These are phyloP conservation scores for Psidium friedrichsthalianum DNA, from an alignment of 345 rosid genomes.

Conservation along the genomic window DNA sequence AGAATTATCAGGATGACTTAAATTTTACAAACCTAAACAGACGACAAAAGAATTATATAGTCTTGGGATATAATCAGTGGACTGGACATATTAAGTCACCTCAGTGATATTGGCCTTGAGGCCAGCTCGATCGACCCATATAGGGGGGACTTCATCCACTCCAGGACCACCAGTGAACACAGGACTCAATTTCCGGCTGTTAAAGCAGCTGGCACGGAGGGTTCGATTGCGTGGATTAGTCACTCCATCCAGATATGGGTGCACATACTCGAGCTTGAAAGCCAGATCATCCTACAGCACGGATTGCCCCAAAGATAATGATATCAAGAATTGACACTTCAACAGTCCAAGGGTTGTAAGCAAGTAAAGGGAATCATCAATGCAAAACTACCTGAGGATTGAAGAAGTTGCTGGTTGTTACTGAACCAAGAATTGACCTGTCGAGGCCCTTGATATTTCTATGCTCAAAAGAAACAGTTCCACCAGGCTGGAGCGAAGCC, in stretches of 20 bases:
- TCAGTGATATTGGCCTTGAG: slow-evolving; percentile 87
- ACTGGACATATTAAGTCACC: slow-evolving; percentile 26
- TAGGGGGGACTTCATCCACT: slow-evolving; percentile 95
- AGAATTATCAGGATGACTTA: neutral
- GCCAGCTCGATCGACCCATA: slow-evolving; percentile 99
- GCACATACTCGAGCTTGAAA: slow-evolving; percentile 95
- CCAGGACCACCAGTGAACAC: slow-evolving; percentile 99
- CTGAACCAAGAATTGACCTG: slow-evolving; percentile 87
- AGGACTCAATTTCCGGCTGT: slow-evolving; percentile 93
- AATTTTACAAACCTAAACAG: neutral
- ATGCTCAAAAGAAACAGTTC: slow-evolving; percentile 94
- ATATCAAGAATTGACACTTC: neutral
- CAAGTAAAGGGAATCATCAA: neutral
- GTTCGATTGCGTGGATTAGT: slow-evolving; percentile 77
- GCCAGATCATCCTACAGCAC: slow-evolving; percentile 86
- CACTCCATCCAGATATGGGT: slow-evolving; percentile 91
- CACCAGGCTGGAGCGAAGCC: slow-evolving; percentile 98
- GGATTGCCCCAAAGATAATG: neutral
- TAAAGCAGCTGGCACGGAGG: slow-evolving; percentile 78
- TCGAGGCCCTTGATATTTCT: slow-evolving; percentile 85
- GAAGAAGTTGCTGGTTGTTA: slow-evolving; percentile 94
- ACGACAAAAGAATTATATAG: neutral
- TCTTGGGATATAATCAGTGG: neutral
- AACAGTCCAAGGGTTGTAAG: neutral
- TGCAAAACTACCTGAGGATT: slow-evolving; percentile 62